Evolutionary conservation across 1,284 basidiomycete genomes (phyloP), one percentile per base, ranked within the genome.

Genomic region (Melampsora americana): DNA sequence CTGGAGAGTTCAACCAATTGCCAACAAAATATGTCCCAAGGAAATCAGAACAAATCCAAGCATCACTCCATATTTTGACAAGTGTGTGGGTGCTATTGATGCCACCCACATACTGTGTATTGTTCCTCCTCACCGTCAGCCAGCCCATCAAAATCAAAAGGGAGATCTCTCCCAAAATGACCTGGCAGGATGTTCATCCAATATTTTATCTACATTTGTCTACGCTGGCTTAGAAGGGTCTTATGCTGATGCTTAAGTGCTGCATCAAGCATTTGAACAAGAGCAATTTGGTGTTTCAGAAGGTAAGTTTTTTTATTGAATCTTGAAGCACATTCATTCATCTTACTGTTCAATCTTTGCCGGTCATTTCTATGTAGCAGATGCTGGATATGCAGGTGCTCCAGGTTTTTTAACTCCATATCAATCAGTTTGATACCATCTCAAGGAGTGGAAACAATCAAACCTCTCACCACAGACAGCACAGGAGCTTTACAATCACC

Each of bases 131-230:
- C n/a, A n/a, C n/a, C n/a, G n/a, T n/a, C n/a, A n/a, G n/a, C n/a
- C n/a, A n/a, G n/a, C n/a, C n/a, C n/a, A n/a, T n/a, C 77, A 79
- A 1, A 81, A 80, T 68, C 71, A 78, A 0, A 83, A 84, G 69
- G 83, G 82, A 12, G 28, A 30, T 3, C 72, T 81, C 14, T 80
- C 80, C 7, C 78, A 79, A 20, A 84, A 84, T 78, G 68, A 82
- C 3, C 77, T 84, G n/a, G 81, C 81, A 46, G 81, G 79, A 14
- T 83, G 79, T 35, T 44, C 61, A 30, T 83, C 83, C 61, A 67
- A 78, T 62, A 70, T 84, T 35, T 65, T 56, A 9, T 84, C 84
- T 68, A 76, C 77, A 44, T 84, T 83, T 77, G 69, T 84, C 59
- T 79, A 83, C 23, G 78, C 78, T 62, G 83, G 83, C n/a, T n/a